A percentile compares a stretch with the other conserved stretches of the same genome.
phyloP scores from a whole-genome alignment of 2,329 filamentous ascomycete species.

The Fusarium tjaetaba region DNA sequence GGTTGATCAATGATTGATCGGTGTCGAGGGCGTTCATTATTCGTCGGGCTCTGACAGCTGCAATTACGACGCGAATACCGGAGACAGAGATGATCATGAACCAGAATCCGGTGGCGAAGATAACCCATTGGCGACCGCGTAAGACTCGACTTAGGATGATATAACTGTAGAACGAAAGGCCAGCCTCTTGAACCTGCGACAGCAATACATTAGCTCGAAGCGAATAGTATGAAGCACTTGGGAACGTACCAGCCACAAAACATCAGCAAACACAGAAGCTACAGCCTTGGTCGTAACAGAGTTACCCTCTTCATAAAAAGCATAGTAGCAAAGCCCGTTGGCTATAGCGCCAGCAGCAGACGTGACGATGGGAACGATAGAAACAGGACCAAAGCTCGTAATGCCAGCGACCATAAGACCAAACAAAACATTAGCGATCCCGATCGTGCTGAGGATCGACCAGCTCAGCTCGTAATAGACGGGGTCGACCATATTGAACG shows the following conservation, averaged over 20 bases:
- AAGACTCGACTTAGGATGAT: constrained; percentile 63
- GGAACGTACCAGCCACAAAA: constrained; percentile 52
- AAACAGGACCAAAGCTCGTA: constrained; percentile 51
- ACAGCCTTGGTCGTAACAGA: constrained; percentile 41
- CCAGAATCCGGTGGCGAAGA: constrained; percentile 65
- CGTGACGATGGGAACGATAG: constrained; percentile 52
- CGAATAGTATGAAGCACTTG: accelerated
- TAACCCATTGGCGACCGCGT: constrained; percentile 51
- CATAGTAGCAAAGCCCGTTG: constrained; percentile 56
- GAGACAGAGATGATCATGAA: constrained; percentile 64
- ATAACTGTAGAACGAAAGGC: constrained; percentile 60
- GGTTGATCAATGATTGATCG: constrained; percentile 48
- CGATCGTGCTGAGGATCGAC: constrained; percentile 57
- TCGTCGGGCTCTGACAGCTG: constrained; percentile 44
- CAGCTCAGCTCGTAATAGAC: constrained; percentile 56
- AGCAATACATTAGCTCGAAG: neutral
- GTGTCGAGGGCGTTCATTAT: constrained; percentile 40
- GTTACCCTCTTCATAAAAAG: constrained; percentile 48
- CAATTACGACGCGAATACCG: constrained; percentile 57
- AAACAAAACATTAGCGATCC: constrained; percentile 53
- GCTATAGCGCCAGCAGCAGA: constrained; percentile 52
- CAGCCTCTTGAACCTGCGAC: constrained; percentile 56
- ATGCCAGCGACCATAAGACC: constrained; percentile 53
- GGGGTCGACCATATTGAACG: constrained; percentile 8
- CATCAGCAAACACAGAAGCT: constrained; percentile 53